Base-by-base conservation (phyloP, 208 protist species). In the Leishmania mexicana region DNA sequence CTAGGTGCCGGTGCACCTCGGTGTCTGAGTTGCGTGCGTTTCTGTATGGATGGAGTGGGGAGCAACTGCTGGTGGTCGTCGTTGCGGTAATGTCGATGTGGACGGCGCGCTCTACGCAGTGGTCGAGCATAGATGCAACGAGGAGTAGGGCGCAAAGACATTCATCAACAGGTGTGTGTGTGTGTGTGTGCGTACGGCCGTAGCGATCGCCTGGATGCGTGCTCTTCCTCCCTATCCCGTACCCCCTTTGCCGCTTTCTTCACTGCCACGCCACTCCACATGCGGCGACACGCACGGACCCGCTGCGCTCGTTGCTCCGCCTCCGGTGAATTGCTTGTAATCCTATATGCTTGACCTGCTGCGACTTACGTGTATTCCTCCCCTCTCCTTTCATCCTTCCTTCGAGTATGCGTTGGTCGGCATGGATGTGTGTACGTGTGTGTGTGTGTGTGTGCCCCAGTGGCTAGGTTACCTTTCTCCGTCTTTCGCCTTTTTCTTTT, bases 61-160 rank as follows among this genome's bases (percentile, higher is more conserved):
- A 13, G 45, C 45, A 13, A 47, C 8, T 47, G 15, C 24, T 53
- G 8, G 15, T n/a, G 17, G 21, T 7, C 51, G 21, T 21, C 0
- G 62, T 67, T 40, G 62, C 13, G 31, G 28, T 15, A 5, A 38
- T n/a, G 31, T 5, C n/a, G 31, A 40, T 17, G 62, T 31, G 1
- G 4, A 35, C 2, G 10, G 31, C 2, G 31, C 62, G 31, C 62
- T 13, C 19, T 19, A 3, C 15, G 15, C 6, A 19, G 31, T 38
- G 62, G 28, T 40, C 24, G 62, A 24, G 31, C 15, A 67, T 21
- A 15, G 31, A 67, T 19, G 15, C 28, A 67, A 65, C 47, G 60
- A 54, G 70, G 45, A 79, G 42, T 49, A 45, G 31, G 76, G 40
- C 45, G 47, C 42, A 77, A 83, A 72, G 17, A 79, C 54, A 74